phyloP scores from a whole-genome alignment of 331 rosid genomes.

The Telfairia occidentalis region DNA sequence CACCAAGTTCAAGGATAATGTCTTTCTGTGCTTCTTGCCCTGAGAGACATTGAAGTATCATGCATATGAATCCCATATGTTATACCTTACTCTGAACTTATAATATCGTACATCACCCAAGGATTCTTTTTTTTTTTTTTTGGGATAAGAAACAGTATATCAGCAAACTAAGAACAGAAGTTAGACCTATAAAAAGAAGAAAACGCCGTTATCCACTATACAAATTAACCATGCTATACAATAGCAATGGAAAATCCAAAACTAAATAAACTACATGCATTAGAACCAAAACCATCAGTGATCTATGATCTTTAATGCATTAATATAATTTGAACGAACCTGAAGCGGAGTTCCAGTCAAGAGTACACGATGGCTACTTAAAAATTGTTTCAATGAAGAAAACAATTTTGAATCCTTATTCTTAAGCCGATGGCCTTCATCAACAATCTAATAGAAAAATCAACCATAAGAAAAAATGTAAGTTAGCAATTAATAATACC shows the following conservation, averaged over 20 bases:
- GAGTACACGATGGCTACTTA: constrained; percentile 69
- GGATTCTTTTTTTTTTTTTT: too few relatives aligned
- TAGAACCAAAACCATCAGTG: background rate
- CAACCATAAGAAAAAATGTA: constrained; percentile 17
- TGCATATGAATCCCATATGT: too few relatives aligned
- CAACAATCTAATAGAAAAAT: constrained; percentile 56
- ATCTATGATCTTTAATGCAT: background rate
- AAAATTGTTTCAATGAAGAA: constrained; percentile 80
- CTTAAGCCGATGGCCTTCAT: constrained; percentile 98
- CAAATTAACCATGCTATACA: background rate
- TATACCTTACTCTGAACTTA: too few relatives aligned
- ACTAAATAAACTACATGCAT: background rate
- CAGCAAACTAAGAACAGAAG: background rate
- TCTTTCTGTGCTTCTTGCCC: too few relatives aligned
- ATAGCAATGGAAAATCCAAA: background rate
- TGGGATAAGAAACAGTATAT: too few relatives aligned
- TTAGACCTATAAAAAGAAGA: background rate
- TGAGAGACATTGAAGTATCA: too few relatives aligned
- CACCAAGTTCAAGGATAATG: too few relatives aligned
- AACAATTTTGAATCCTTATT: constrained; percentile 94
- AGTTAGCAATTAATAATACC: constrained; percentile 11
- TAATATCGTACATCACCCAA: too few relatives aligned
- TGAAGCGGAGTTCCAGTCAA: constrained; percentile 99
- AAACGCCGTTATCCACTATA: background rate
- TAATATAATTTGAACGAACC: constrained; percentile 36